Base-by-base conservation (phyloP, 139 green algal genomes). In the Desmodesmus armatus region DNA sequence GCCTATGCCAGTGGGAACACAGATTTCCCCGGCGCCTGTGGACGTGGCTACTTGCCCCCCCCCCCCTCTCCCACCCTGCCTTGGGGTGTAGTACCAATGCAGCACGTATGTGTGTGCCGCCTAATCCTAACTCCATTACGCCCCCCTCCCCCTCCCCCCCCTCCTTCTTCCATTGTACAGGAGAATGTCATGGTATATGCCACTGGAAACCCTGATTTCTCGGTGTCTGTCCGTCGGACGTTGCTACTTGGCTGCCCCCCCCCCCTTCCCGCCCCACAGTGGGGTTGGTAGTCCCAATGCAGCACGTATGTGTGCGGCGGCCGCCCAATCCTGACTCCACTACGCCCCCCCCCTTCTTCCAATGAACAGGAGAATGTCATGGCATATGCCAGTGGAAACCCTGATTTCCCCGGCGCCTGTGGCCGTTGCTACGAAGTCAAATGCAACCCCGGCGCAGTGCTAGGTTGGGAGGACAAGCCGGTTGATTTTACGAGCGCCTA, bases 341-440 rank as follows among this genome's bases (percentile, higher is more conserved):
- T n/a, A n/a, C n/a, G n/a, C n/a, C n/a, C n/a, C n/a, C n/a, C n/a
- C n/a, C n/a, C n/a, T 39, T 0, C 60, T 69, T 7, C 60, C 21
- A 0, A 4, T 62, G n/a, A n/a, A n/a, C n/a, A n/a, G 41, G 63
- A 72, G 29, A 39, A 72, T 21, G 77, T 74, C 4, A 73, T 63
- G 13, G 15, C 39, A n/a, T 84, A 84, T 66, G 78, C 78, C n/a
- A 70, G 39, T n/a, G 62, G 41, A 41, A 77, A 77, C 60, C 62
- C 78, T n/a, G 78, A 84, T 35, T 84, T 75, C 63, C 62, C 79
- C 21, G 78, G 78, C 13, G 40, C 78, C 5, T 84, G 78, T 60
- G 78, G 60, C n/a, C 78, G 78, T 41, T 84, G 78, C 78, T 84
- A 84, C 63, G 62, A 84, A 69, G 77, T 85, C 2, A 77, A 77